These are phyloP conservation scores for Datura wrightii DNA, from an alignment of 257 asterid genomes.

Conservation along the genomic window DNA sequence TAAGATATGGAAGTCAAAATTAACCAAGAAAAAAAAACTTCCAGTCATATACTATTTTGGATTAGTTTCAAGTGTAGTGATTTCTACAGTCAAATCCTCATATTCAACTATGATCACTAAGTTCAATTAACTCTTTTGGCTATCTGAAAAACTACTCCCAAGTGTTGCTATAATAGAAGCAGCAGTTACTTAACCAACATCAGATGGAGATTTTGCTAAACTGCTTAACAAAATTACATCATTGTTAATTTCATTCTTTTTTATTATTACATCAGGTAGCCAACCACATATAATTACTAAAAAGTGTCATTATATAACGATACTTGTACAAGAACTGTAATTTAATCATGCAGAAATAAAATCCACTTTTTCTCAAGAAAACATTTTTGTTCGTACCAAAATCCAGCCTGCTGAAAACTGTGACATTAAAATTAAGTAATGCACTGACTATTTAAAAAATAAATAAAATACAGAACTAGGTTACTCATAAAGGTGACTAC, in stretches of 20 bases:
- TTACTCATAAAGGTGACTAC: background rate
- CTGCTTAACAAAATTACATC: constrained; percentile 12
- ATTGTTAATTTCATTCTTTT: background rate
- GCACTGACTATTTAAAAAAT: background rate
- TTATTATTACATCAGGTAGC: no score
- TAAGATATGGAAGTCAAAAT: background rate
- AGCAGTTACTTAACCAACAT: background rate
- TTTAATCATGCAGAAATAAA: no score
- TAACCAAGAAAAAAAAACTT: background rate
- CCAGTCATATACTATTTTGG: background rate
- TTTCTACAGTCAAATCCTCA: background rate
- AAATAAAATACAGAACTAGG: background rate
- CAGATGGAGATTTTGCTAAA: background rate
- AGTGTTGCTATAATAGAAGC: background rate
- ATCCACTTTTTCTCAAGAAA: no score
- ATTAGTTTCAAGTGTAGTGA: background rate
- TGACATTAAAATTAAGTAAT: background rate
- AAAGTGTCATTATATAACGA: background rate
- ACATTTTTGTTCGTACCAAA: background rate
- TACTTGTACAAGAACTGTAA: background rate
- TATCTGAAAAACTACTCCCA: constrained; percentile 8
- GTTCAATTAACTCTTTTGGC: background rate
- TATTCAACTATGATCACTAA: constrained; percentile 16
- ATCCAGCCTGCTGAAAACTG: background rate
- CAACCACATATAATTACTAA: background rate